Conservation (phyloP, 2,329 filamentous ascomycete genomes). For the Xylaria sp. region DNA sequence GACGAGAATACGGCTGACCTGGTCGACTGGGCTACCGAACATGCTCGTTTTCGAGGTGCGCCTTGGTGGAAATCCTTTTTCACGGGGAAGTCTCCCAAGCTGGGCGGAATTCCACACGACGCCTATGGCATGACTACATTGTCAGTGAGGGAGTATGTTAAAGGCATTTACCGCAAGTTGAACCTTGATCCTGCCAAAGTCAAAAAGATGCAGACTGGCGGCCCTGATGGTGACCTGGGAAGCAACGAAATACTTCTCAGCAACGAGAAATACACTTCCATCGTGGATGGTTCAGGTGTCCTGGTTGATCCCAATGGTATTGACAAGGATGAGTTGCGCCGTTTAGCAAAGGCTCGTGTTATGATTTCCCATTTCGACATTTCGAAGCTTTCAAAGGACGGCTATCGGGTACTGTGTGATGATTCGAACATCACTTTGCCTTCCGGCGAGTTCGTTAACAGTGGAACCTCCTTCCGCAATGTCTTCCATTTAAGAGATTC, state of each 20-base stretch:
- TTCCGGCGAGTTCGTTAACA: slow-evolving; percentile 84
- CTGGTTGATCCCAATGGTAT: slow-evolving; percentile 92
- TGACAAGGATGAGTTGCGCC: slow-evolving; percentile 82
- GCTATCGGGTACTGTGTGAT: slow-evolving; percentile 92
- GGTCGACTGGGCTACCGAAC: slow-evolving; percentile 98
- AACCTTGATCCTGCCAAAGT: slow-evolving; percentile 86
- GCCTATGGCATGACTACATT: slow-evolving; percentile 97
- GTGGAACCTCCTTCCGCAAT: slow-evolving; percentile 96
- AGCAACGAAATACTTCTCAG: slow-evolving; percentile 97
- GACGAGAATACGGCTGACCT: slow-evolving; percentile 99
- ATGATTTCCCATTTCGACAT: slow-evolving; percentile 92
- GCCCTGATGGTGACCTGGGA: slow-evolving; percentile 94
- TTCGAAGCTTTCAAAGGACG: slow-evolving; percentile 84
- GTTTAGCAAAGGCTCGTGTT: slow-evolving; percentile 83
- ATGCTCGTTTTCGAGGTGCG: slow-evolving; percentile 85
- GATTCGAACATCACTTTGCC: slow-evolving; percentile 91
- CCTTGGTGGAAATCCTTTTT: slow-evolving; percentile 99
- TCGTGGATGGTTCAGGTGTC: slow-evolving; percentile 97
- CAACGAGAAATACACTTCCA: slow-evolving; percentile 93
- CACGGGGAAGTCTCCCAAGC: slow-evolving; percentile 95
- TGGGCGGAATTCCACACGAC: slow-evolving; percentile 97
- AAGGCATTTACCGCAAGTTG: slow-evolving; percentile 96
- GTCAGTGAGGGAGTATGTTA: slow-evolving; percentile 94
- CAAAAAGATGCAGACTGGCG: slow-evolving; percentile 96
- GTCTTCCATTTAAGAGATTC: slow-evolving; percentile 90